Percentiles rank a stretch among this genome's conserved stretches.
These are phyloP conservation scores for Uromyces viciae-fabae DNA, from an alignment of 1,284 basidiomycete genomes.

Conservation along the genomic window DNA sequence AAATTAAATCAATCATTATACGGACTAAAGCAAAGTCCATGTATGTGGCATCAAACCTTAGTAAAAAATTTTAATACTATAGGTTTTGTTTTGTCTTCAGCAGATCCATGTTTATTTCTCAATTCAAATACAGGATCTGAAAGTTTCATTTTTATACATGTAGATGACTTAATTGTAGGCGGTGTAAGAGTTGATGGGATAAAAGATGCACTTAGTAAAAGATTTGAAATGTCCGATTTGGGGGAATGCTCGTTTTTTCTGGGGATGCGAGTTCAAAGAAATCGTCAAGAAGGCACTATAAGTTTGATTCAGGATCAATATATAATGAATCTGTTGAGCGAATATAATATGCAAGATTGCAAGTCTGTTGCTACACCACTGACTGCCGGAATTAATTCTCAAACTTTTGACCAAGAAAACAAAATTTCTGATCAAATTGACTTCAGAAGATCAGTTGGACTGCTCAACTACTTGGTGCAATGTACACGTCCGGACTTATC, in stretches of 20 bases:
- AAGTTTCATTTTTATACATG: too few species aligned
- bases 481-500: not conserved
- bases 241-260: not conserved
- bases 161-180: not conserved
- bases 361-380: not conserved
- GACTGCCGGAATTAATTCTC: not conserved
- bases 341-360: not conserved
- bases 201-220: not conserved
- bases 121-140: too few species aligned
- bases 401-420: not conserved
- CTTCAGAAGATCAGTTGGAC: not conserved
- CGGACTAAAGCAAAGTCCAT: conserved; percentile 27
- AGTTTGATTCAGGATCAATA: conserved; percentile 5
- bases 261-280: not conserved
- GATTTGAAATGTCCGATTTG: not conserved
- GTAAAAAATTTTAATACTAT: not conserved
- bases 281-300: not conserved
- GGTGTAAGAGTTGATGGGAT: not conserved
- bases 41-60: not conserved
- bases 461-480: not conserved
- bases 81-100: not conserved
- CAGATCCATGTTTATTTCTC: not conserved
- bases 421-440: not conserved
- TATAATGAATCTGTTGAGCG: not conserved
- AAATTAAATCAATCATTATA: conserved; percentile 24